Conservation (phyloP, 768 basidiomycete species). For the Cantharellus anzutake region DNA sequence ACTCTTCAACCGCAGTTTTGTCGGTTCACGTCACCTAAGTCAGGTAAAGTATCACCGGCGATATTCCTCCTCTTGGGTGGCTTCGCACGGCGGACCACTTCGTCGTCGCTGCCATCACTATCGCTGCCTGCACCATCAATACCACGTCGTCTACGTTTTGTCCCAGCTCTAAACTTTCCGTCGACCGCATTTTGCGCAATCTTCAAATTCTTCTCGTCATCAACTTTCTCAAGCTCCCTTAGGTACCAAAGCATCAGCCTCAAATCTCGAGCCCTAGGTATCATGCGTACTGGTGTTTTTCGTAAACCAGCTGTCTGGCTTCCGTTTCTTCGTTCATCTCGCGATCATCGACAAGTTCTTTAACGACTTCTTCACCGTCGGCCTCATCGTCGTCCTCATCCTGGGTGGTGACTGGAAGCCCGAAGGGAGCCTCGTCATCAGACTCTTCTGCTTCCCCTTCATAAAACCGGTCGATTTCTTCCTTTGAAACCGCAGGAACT, state of each 20-base stretch:
- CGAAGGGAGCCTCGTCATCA: conserved; percentile 3
- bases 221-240: not conserved
- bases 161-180: not conserved
- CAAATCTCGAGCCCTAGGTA: no score
- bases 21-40: not conserved
- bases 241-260: not conserved
- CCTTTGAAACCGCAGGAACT: no score
- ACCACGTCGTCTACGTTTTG: not conserved
- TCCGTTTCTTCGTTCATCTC: conserved; percentile 3
- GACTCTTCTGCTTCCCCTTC: conserved; percentile 5
- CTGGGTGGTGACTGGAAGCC: not conserved
- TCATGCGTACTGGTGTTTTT: conserved; percentile 2
- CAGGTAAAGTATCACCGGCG: not conserved
- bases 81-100: not conserved
- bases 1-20: not conserved
- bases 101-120: not conserved
- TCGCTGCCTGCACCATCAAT: not conserved
- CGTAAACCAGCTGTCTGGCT: conserved; percentile 2
- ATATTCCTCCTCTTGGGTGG: not conserved
- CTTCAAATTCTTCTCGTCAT: not conserved
- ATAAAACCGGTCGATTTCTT: not conserved
- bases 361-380: not conserved
- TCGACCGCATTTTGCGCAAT: not conserved
- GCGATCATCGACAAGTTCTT: conserved; percentile 4
- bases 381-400: not conserved